Percentiles rank a stretch among this genome's conserved stretches.
These are phyloP conservation scores for Phtheirospermum japonicum DNA, from an alignment of 257 asterid genomes.

Conservation along the genomic window DNA sequence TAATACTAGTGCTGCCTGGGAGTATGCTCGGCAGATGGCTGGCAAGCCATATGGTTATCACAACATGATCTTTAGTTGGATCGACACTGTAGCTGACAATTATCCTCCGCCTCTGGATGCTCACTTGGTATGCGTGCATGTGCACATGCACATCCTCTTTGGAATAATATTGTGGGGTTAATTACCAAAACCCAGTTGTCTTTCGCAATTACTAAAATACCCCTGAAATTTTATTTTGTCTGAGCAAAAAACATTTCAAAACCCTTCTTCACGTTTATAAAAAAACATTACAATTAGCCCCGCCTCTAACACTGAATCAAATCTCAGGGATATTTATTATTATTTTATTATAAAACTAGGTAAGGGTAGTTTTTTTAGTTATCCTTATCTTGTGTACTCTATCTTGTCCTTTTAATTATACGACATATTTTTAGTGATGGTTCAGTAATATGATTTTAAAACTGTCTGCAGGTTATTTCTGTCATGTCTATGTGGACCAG, in stretches of 20 bases:
- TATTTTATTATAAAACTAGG: background rate
- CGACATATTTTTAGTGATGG: too few species aligned
- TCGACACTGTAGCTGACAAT: conserved; percentile 89
- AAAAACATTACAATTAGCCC: too few species aligned
- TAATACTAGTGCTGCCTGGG: conserved; percentile 88
- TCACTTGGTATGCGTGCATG: conserved; percentile 74
- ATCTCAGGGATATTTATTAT: too few species aligned
- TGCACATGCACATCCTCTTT: background rate
- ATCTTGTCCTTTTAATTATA: too few species aligned
- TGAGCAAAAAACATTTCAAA: too few species aligned
- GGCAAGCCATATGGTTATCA: conserved; percentile 99
- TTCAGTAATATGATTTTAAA: too few species aligned
- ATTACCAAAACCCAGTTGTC: too few species aligned
- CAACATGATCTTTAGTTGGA: conserved; percentile 99
- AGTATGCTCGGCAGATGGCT: conserved; percentile 80
- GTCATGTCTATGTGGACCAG: conserved; percentile 99
- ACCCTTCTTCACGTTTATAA: too few species aligned
- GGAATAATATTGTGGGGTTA: background rate
- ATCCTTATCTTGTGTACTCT: background rate
- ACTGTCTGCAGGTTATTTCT: conserved; percentile 74
- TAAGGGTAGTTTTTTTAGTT: background rate
- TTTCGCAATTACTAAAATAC: too few species aligned
- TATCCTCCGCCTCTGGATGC: conserved; percentile 99
- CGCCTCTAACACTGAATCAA: too few species aligned
- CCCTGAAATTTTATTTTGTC: too few species aligned